Evolutionary conservation across 2,329 filamentous ascomycete genomes (phyloP).

Genomic region (Pleomassaria siparia): DNA sequence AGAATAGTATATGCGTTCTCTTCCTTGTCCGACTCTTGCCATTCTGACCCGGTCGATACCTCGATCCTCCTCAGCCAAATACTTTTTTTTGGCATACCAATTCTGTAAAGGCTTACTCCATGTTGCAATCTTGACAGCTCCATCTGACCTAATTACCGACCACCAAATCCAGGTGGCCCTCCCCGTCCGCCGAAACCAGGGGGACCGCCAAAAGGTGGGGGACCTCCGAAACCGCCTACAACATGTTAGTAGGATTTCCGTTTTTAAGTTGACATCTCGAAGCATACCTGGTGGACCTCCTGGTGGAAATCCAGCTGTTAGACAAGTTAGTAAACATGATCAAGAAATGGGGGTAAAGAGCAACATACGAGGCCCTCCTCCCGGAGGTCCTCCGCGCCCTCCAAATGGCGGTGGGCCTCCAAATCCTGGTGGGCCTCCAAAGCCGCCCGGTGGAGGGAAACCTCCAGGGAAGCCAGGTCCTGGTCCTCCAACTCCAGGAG

Average conservation of each 20-base stretch:
- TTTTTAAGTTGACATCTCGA: background rate
- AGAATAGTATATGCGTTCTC: background rate
- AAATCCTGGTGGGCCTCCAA: conserved; percentile 48
- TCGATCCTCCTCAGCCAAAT: background rate
- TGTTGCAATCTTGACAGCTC: background rate
- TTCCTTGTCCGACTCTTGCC: background rate
- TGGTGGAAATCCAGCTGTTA: conserved; percentile 9
- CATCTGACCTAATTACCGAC: conserved; percentile 1
- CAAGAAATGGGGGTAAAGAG: background rate
- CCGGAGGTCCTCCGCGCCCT: conserved; percentile 33
- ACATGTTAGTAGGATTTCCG: background rate
- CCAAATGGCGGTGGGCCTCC: conserved; percentile 42
- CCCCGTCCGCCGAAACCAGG: conserved; percentile 17
- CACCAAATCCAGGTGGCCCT: conserved; percentile 10
- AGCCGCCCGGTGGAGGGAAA: conserved; percentile 55
- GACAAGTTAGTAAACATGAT: conserved; percentile 2
- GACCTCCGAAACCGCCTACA: conserved; percentile 3
- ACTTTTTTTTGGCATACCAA: background rate
- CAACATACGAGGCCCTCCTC: conserved; percentile 9
- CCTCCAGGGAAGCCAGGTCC: conserved; percentile 63
- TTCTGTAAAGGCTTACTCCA: background rate
- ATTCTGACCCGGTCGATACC: background rate
- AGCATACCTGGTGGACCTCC: conserved; percentile 11
- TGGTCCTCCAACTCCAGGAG: conserved; percentile 80
- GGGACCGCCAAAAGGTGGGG: conserved; percentile 2